These are phyloP conservation scores for Lunasporangiospora selenospora DNA, from an alignment of 192 early-diverging fungal genomes.

Conservation along the genomic window DNA sequence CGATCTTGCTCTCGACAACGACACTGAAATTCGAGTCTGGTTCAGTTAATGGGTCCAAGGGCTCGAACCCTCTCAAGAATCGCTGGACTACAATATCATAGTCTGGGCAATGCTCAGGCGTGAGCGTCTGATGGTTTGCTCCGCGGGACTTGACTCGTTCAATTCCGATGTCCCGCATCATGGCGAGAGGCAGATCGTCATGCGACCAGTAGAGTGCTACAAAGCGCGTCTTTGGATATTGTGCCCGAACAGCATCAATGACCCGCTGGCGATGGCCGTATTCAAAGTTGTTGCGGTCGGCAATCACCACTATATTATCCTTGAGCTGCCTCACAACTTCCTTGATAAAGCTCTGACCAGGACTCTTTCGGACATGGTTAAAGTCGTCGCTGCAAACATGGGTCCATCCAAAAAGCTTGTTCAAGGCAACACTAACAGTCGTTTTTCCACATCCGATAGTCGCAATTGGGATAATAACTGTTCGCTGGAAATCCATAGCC, in stretches of 20 bases:
- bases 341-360: constrained; percentile 60
- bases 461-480: constrained; percentile 75
- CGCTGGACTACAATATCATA: constrained; percentile 63
- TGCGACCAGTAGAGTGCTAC: constrained; percentile 82
- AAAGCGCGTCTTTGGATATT: constrained; percentile 68
- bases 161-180: constrained; percentile 59
- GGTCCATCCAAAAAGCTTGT: constrained; percentile 68
- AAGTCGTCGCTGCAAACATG: constrained; percentile 89
- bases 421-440: constrained; percentile 60
- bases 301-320: constrained; percentile 70
- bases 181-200: constrained; percentile 48
- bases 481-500: constrained; percentile 40
- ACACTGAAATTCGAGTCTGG: constrained; percentile 61
- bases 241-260: constrained; percentile 48
- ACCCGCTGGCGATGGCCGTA: constrained; percentile 20
- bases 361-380: constrained; percentile 58
- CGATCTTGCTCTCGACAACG: constrained; percentile 63
- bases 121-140: constrained; percentile 83
- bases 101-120: constrained; percentile 64
- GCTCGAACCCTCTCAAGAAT: constrained; percentile 60
- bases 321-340: constrained; percentile 63
- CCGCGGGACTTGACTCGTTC: constrained; percentile 71
- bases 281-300: constrained; percentile 61
- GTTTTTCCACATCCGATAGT: constrained; percentile 84
- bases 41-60: constrained; percentile 57